Evolutionary conservation across 768 basidiomycete genomes (phyloP).

Genomic region (Mycena crocata): DNA sequence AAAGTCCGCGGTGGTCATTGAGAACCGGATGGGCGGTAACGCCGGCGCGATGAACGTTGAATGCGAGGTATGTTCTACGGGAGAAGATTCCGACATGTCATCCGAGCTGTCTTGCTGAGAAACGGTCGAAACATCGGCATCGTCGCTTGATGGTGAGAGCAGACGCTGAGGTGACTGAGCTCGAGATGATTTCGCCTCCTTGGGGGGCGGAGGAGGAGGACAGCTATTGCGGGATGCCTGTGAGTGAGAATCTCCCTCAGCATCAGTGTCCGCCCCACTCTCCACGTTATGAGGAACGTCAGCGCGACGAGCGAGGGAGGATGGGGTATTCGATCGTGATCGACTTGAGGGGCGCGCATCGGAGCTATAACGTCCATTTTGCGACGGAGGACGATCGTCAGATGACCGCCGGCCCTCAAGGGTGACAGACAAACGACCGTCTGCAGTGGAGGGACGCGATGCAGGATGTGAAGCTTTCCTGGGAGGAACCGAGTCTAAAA

Average conservation of each 20-base stretch:
- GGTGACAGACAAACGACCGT: conserved; percentile 22
- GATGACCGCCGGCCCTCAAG: conserved; percentile 42
- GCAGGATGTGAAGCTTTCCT: conserved; percentile 33
- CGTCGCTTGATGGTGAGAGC: conserved; percentile 36
- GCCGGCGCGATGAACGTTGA: conserved; percentile 89
- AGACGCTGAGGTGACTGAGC: conserved; percentile 13
- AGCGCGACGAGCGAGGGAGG: conserved; percentile 55
- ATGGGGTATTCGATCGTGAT: conserved; percentile 68
- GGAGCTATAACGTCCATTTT: conserved; percentile 26
- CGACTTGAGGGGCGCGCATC: conserved; percentile 47
- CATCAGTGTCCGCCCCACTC: conserved; percentile 80
- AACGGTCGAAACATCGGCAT: conserved; percentile 34
- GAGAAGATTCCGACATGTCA: conserved; percentile 66
- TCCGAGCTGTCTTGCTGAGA: conserved; percentile 56
- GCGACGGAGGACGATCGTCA: conserved; percentile 43
- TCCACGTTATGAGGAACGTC: conserved; percentile 82
- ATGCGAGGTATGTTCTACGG: conserved; percentile 74
- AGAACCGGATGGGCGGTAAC: conserved; percentile 91
- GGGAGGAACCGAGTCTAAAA: conserved; percentile 40
- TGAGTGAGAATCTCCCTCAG: conserved; percentile 58
- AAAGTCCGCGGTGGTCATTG: conserved; percentile 86
- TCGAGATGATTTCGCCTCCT: conserved; percentile 18
- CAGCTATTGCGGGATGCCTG: conserved; percentile 21
- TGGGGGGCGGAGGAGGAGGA: conserved; percentile 37
- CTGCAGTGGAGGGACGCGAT: conserved; percentile 16